Evolutionary conservation across 1,284 basidiomycete species (phyloP).

Genomic region (Phylloporus gajari): DNA sequence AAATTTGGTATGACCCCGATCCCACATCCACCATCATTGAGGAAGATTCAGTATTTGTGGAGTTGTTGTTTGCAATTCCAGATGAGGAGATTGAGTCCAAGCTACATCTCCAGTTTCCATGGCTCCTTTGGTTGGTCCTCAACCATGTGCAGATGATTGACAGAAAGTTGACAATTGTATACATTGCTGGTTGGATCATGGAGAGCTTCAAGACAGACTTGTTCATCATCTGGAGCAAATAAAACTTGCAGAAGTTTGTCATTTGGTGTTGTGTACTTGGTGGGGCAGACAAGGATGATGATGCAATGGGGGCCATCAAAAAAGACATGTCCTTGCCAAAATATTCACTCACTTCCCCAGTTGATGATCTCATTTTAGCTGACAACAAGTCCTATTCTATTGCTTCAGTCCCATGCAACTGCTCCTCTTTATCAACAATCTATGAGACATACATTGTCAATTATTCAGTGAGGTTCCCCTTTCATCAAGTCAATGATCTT

Average conservation of each 20-base stretch:
- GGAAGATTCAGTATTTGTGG: constrained; percentile 95
- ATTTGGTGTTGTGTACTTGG: constrained; percentile 96
- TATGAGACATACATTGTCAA: too few species aligned
- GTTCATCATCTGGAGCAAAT: constrained; percentile 99
- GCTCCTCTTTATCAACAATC: too few species aligned
- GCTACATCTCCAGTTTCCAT: constrained; percentile 92
- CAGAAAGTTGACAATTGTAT: constrained; percentile 94
- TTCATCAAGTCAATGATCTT: too few species aligned
- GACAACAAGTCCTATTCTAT: too few species aligned
- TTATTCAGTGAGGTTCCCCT: too few species aligned
- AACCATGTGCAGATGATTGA: constrained; percentile 99
- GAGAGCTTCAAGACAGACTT: constrained; percentile 96
- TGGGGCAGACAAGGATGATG: constrained; percentile 90
- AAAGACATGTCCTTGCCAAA: constrained; percentile 94
- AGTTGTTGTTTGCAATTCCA: constrained; percentile 98
- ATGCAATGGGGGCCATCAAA: constrained; percentile 79
- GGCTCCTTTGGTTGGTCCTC: constrained; percentile 95
- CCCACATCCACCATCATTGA: constrained; percentile 94
- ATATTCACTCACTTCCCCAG: constrained; percentile 85
- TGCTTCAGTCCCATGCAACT: too few species aligned
- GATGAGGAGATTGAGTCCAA: constrained; percentile 68
- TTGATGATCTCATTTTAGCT: too few species aligned
- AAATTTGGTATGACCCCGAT: constrained; percentile 99
- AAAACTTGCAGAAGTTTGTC: constrained; percentile 97
- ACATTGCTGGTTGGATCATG: constrained; percentile 93